A percentile compares a stretch with the other conserved stretches of the same genome.
phyloP scores from a whole-genome alignment of 768 basidiomycete genomes.

The Cystobasidium onofrii region DNA sequence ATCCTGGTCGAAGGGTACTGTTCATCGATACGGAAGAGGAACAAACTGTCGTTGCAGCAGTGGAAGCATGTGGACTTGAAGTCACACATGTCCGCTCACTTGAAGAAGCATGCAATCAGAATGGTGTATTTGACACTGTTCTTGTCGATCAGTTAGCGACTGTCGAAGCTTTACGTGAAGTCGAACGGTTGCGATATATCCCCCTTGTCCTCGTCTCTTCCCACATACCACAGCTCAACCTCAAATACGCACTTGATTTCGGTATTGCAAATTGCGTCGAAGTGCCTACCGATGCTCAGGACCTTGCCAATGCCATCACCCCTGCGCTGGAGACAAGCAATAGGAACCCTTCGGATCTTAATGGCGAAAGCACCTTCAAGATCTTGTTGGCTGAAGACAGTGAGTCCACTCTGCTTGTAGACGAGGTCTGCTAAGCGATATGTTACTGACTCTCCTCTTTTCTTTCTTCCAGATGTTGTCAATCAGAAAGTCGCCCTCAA shows the following conservation, averaged over 20 bases:
- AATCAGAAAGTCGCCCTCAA: conserved; percentile 95
- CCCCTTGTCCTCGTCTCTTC: conserved; percentile 66
- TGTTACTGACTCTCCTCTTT: neutral
- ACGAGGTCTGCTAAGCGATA: neutral
- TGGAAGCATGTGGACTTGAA: conserved; percentile 69
- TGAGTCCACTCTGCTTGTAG: conserved; percentile 25
- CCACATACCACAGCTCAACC: conserved; percentile 41
- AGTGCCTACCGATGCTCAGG: conserved; percentile 76
- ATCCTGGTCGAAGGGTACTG: conserved; percentile 76
- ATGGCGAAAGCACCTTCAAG: conserved; percentile 77
- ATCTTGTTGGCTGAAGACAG: conserved; percentile 94
- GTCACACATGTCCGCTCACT: conserved; percentile 69
- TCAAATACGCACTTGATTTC: conserved; percentile 50
- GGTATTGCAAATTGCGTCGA: conserved; percentile 92
- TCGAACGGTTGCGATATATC: conserved; percentile 90
- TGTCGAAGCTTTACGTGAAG: conserved; percentile 79
- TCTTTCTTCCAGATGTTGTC: conserved; percentile 45
- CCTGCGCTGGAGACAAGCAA: conserved; percentile 92
- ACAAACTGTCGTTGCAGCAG: conserved; percentile 63
- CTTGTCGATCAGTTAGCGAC: conserved; percentile 80
- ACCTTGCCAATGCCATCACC: conserved; percentile 82
- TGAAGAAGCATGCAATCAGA: conserved; percentile 56
- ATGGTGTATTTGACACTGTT: conserved; percentile 87
- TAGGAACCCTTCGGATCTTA: conserved; percentile 73
- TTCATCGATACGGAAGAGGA: conserved; percentile 80